Conservation (phyloP, 2,329 filamentous ascomycete species). For the Lasiodiplodia sp. region DNA sequence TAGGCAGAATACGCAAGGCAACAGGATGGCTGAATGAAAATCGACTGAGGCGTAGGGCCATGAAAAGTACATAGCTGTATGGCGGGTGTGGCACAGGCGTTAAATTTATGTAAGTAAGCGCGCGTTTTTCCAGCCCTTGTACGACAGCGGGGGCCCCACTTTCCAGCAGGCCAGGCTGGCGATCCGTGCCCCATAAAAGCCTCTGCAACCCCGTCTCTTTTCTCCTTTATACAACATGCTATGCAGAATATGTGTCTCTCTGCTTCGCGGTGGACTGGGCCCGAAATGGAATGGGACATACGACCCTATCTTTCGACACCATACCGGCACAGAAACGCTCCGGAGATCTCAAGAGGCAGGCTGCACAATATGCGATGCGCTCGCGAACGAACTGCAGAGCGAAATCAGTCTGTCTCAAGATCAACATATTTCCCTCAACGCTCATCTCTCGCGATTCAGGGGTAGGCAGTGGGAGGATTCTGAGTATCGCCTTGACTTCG, state of each 20-base stretch:
- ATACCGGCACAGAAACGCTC: constrained; percentile 19
- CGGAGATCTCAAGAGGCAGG: constrained; percentile 19
- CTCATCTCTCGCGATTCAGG: constrained; percentile 8
- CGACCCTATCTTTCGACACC: constrained; percentile 33
- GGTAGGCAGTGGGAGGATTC: not conserved
- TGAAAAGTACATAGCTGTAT: too few species aligned
- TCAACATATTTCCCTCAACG: constrained; percentile 8
- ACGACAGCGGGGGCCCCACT: too few species aligned
- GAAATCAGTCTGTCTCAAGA: constrained; percentile 21
- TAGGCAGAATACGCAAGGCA: too few species aligned
- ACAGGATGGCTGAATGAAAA: too few species aligned
- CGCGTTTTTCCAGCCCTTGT: too few species aligned
- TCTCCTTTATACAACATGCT: constrained; percentile 10
- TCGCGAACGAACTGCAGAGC: constrained; percentile 18
- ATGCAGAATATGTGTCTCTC: constrained; percentile 29
- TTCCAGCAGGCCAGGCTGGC: not conserved
- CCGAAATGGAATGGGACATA: constrained; percentile 31
- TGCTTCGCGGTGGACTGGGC: constrained; percentile 31
- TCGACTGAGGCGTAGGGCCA: too few species aligned
- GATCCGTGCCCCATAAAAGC: too few species aligned
- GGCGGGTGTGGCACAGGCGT: too few species aligned
- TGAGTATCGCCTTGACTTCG: constrained; percentile 30
- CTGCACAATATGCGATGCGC: constrained; percentile 31
- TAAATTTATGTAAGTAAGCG: too few species aligned
- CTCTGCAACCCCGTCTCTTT: not conserved